A percentile compares a stretch with the other conserved stretches of the same genome.
These are phyloP conservation scores for Flaveria sonorensis DNA, from an alignment of 129 eudicot genomes.

Conservation along the genomic window DNA sequence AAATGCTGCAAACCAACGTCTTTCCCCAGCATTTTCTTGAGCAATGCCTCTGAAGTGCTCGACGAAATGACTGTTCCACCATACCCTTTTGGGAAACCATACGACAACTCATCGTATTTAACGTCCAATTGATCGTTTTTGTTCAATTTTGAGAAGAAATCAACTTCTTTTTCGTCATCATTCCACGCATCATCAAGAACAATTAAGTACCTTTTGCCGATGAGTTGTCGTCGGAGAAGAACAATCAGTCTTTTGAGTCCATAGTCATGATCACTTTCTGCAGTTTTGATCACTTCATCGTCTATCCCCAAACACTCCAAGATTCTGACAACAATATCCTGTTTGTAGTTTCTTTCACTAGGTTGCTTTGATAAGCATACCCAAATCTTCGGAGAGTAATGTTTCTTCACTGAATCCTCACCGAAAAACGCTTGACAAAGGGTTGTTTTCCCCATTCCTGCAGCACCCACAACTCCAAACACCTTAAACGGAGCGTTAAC, in stretches of 20 bases:
- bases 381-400: slow-evolving; percentile 51
- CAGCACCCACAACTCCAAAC: slow-evolving; percentile 47
- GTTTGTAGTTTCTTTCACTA: not conserved
- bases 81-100: slow-evolving; percentile 47
- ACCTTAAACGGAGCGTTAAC: slow-evolving; percentile 29
- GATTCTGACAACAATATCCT: slow-evolving; percentile 44
- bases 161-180: not conserved
- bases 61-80: slow-evolving; percentile 47
- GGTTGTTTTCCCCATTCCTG: slow-evolving; percentile 54
- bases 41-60: slow-evolving; percentile 29
- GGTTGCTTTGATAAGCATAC: slow-evolving; percentile 50
- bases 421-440: slow-evolving; percentile 39
- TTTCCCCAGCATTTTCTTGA: slow-evolving; percentile 43
- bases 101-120: slow-evolving; percentile 26
- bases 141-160: slow-evolving; percentile 28
- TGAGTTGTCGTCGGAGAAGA: slow-evolving; percentile 35
- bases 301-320: slow-evolving; percentile 42
- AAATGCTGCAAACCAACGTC: slow-evolving; percentile 32
- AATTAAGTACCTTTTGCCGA: slow-evolving; percentile 39
- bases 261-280: not conserved
- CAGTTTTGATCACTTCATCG: slow-evolving; percentile 32
- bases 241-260: slow-evolving; percentile 30
- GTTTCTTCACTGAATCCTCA: slow-evolving; percentile 18
- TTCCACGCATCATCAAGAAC: slow-evolving; percentile 48
- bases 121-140: not conserved